Conservation (phyloP, 495 filamentous ascomycete species). For the Terfezia claveryi region DNA sequence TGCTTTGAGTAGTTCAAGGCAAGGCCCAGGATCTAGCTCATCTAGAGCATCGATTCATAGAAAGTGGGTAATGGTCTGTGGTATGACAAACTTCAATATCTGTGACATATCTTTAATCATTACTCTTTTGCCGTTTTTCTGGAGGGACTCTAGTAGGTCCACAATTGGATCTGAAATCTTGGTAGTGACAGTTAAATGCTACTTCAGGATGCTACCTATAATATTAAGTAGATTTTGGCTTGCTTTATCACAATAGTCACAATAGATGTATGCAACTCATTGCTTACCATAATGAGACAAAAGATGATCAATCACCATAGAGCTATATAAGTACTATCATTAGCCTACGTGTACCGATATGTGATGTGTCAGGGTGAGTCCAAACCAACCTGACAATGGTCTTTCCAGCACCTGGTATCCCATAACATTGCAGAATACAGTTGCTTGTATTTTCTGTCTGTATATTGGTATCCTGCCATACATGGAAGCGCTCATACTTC, state of each 20-base stretch:
- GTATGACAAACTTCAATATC: too few relatives aligned
- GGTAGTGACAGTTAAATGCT: too few relatives aligned
- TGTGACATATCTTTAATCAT: background rate
- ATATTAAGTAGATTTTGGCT: too few relatives aligned
- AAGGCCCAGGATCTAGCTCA: background rate
- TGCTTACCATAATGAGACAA: too few relatives aligned
- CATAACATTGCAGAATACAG: background rate
- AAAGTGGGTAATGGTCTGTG: too few relatives aligned
- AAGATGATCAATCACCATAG: too few relatives aligned
- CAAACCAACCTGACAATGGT: background rate
- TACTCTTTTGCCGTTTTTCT: background rate
- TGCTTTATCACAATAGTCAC: too few relatives aligned
- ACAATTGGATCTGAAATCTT: background rate
- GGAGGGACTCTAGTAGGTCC: background rate
- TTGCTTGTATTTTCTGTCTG: background rate
- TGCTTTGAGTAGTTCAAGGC: background rate
- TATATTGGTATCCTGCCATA: background rate
- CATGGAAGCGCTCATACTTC: too few relatives aligned
- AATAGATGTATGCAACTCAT: too few relatives aligned
- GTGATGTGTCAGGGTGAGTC: background rate
- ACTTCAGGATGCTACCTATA: too few relatives aligned
- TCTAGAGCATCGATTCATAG: too few relatives aligned
- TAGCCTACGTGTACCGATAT: background rate
- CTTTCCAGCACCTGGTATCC: background rate
- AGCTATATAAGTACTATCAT: background rate